Evolutionary conservation across 78 protist species (phyloP).

Genomic region (Polysphondylium violaceum): DNA sequence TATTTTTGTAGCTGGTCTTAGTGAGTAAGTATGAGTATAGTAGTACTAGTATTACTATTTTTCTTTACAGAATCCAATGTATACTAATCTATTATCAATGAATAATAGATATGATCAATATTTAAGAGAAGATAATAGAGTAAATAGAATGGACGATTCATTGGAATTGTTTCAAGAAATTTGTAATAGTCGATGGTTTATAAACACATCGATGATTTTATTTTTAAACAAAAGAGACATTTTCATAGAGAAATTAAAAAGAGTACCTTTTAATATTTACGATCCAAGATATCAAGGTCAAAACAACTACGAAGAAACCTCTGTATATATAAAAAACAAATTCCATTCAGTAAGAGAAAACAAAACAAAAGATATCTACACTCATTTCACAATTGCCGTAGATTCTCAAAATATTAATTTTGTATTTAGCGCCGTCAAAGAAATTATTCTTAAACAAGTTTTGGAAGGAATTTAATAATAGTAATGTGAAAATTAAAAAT

Average conservation of each 20-base stretch:
- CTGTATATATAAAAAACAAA: slow-evolving; percentile 58
- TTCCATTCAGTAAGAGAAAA: slow-evolving; percentile 59
- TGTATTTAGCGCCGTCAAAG: slow-evolving; percentile 90
- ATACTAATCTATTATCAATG: slow-evolving; percentile 61
- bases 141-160: slow-evolving; percentile 93
- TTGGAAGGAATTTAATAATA: slow-evolving; percentile 31
- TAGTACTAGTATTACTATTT: background rate
- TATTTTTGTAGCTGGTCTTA: slow-evolving; percentile 88
- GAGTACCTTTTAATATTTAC: slow-evolving; percentile 38
- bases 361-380: slow-evolving; percentile 80
- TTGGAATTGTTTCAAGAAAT: slow-evolving; percentile 91
- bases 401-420: slow-evolving; percentile 92
- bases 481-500: background rate
- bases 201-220: slow-evolving; percentile 62
- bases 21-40: slow-evolving; percentile 58
- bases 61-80: background rate
- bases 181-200: slow-evolving; percentile 92
- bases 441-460: slow-evolving; percentile 72
- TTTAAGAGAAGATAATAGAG: slow-evolving; percentile 49
- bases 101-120: slow-evolving; percentile 83
- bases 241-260: slow-evolving; percentile 87
- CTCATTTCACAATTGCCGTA: slow-evolving; percentile 94
- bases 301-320: slow-evolving; percentile 65
- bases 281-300: slow-evolving; percentile 74
- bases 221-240: slow-evolving; percentile 88